phyloP scores from a whole-genome alignment of 2,329 filamentous ascomycete genomes.

The Dactylellina parvicollis region DNA sequence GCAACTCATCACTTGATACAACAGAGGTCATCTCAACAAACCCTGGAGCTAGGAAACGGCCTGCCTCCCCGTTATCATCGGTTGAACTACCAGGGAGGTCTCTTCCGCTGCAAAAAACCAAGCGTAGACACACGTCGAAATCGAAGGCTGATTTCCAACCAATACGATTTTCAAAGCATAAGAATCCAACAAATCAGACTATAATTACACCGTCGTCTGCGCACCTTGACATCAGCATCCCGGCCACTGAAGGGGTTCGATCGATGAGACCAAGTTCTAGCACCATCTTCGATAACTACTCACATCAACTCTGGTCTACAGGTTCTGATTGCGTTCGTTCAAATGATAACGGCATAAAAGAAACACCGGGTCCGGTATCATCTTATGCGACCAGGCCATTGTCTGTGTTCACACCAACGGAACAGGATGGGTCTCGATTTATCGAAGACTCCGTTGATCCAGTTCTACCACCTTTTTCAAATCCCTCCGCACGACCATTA shows the following conservation, averaged over 20 bases:
- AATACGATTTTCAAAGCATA: constrained; percentile 37
- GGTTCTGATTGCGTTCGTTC: constrained; percentile 17
- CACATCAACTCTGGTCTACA: constrained; percentile 9
- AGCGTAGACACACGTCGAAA: constrained; percentile 47
- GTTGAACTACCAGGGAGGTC: constrained; percentile 37
- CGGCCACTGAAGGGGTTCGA: background rate
- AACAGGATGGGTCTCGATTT: constrained; percentile 45
- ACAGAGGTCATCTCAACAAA: constrained; percentile 22
- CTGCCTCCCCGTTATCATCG: constrained; percentile 40
- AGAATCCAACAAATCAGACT: constrained; percentile 13
- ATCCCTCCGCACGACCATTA: background rate
- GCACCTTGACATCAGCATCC: constrained; percentile 15
- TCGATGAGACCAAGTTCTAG: background rate
- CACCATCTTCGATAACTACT: background rate
- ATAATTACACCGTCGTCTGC: constrained; percentile 37
- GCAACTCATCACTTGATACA: constrained; percentile 28
- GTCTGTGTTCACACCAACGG: constrained; percentile 43
- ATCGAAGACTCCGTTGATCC: background rate
- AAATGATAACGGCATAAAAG: constrained; percentile 7
- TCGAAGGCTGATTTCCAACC: constrained; percentile 32
- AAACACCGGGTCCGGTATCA: background rate
- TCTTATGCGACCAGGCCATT: constrained; percentile 16
- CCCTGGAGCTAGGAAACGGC: constrained; percentile 44
- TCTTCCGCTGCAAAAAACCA: constrained; percentile 40
- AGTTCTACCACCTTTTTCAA: background rate